Conservation (phyloP, 495 filamentous ascomycete species). For the Penicillium pancosmium region DNA sequence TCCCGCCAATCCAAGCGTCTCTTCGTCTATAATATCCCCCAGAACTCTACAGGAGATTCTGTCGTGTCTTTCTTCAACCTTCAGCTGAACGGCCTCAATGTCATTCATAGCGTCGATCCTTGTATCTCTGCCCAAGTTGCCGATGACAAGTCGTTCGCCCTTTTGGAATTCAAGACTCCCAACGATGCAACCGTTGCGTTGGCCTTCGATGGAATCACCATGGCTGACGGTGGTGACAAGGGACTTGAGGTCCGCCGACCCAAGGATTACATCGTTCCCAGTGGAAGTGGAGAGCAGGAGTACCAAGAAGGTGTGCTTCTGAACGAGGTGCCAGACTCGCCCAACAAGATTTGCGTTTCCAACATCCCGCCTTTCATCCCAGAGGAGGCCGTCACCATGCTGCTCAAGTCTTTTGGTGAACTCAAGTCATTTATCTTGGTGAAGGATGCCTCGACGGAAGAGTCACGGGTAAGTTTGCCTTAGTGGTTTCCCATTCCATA, state of each 20-base stretch:
- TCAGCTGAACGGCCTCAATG: slow-evolving; percentile 91
- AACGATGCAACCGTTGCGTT: slow-evolving; percentile 89
- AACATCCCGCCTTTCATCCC: slow-evolving; percentile 85
- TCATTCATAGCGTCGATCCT: slow-evolving; percentile 79
- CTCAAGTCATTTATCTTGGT: slow-evolving; percentile 91
- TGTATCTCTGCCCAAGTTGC: slow-evolving; percentile 84
- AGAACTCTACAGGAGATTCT: slow-evolving; percentile 66
- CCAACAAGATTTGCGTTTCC: slow-evolving; percentile 91
- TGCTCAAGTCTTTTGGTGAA: slow-evolving; percentile 86
- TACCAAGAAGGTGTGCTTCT: slow-evolving; percentile 79
- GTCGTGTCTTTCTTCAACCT: slow-evolving; percentile 91
- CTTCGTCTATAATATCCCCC: slow-evolving; percentile 80
- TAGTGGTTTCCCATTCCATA: slow-evolving; percentile 13
- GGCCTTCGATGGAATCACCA: slow-evolving; percentile 84
- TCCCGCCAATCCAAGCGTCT: slow-evolving; percentile 92
- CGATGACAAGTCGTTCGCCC: slow-evolving; percentile 74
- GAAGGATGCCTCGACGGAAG: slow-evolving; percentile 82
- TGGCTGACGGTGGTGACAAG: slow-evolving; percentile 66
- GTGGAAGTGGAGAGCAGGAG: slow-evolving; percentile 71
- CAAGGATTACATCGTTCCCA: slow-evolving; percentile 96
- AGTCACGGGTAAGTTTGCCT: slow-evolving; percentile 72
- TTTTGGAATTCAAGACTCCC: slow-evolving; percentile 87
- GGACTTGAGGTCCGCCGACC: slow-evolving; percentile 86
- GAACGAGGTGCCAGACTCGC: slow-evolving; percentile 82
- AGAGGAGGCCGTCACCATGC: slow-evolving; percentile 88